These are phyloP conservation scores for Hyaloscypha finlandica DNA, from an alignment of 495 filamentous ascomycete genomes.

Conservation along the genomic window DNA sequence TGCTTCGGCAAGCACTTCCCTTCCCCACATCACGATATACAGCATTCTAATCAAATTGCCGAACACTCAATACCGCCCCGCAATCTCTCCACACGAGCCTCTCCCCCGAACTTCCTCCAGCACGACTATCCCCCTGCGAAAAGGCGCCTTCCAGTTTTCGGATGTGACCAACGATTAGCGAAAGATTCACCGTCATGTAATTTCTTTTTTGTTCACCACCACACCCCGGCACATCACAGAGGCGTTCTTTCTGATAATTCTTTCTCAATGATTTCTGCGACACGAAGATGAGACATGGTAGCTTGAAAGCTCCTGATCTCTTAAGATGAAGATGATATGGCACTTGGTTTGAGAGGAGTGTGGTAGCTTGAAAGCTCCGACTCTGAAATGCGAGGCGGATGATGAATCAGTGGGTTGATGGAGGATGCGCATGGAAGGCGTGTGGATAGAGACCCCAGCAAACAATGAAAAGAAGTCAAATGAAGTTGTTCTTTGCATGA, in stretches of 20 bases:
- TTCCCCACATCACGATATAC: constrained; percentile 13
- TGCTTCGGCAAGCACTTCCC: constrained; percentile 11
- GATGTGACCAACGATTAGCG: constrained; percentile 32
- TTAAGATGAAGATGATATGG: constrained; percentile 7
- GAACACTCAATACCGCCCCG: constrained; percentile 9
- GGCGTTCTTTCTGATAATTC: constrained; percentile 27
- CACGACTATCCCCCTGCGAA: constrained; percentile 20
- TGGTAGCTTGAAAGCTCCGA: constrained; percentile 36
- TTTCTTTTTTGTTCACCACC: constrained; percentile 25
- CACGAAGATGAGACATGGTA: constrained; percentile 29
- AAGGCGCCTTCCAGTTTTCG: constrained; percentile 10
- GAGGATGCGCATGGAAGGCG: neutral
- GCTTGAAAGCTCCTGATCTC: constrained; percentile 38
- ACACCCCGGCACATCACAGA: constrained; percentile 28
- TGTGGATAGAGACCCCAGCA: constrained; percentile 1
- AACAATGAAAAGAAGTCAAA: neutral
- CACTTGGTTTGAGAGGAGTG: constrained; percentile 16
- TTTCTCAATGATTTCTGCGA: constrained; percentile 4
- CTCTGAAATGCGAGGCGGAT: constrained; percentile 31
- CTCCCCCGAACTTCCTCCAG: constrained; percentile 1
- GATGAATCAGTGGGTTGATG: constrained; percentile 1
- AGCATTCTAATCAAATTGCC: constrained; percentile 27
- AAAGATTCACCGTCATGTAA: constrained; percentile 36
- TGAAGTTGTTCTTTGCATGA: neutral
- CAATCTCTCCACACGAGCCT: neutral